Evolutionary conservation across 768 basidiomycete genomes (phyloP), one percentile per base, ranked within the genome.

Genomic region (Gymnopilus dilepis): DNA sequence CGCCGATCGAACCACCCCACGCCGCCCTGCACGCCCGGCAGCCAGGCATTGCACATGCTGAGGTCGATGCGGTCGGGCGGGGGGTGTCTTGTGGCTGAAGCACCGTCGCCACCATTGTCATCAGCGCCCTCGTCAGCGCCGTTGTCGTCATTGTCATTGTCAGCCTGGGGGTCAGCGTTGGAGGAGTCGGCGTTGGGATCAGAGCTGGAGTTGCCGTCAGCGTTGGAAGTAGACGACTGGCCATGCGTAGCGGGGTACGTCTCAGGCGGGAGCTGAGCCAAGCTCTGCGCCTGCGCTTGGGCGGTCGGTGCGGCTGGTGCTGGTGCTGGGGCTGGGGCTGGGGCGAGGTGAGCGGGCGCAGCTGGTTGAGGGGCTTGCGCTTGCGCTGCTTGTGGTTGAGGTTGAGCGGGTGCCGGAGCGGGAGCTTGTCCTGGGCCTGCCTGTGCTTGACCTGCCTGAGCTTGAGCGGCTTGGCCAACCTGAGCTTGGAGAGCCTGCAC

Each of bases 31-130:
- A 31, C 63, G 21, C 78, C 77, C 5, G 78, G 79, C 52, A 82
- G 73, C 73, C 76, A 82, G 6, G 77, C 81, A 56, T 79, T 80
- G 22, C 61, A 63, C 70, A 80, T 75, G 19, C 74, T 67, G 15
- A 66, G 56, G 61, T 77, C 75, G 41, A 73, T 43, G n/a, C 48
- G 56, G 2, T 28, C 40, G 0, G 28, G 60, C 30, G n/a, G n/a
- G n/a, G n/a, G n/a, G n/a, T n/a, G n/a, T n/a, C n/a, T n/a, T n/a
- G n/a, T n/a, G n/a, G n/a, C n/a, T n/a, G n/a, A n/a, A n/a, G n/a
- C n/a, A n/a, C n/a, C n/a, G n/a, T n/a, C n/a, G n/a, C n/a, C n/a
- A n/a, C n/a, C n/a, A n/a, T n/a, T n/a, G n/a, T n/a, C n/a, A n/a
- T n/a, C n/a, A n/a, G n/a, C n/a, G n/a, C n/a, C n/a, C n/a, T n/a